These are phyloP conservation scores for Strigomonas culicis DNA, from an alignment of 208 protist genomes.

Conservation along the genomic window DNA sequence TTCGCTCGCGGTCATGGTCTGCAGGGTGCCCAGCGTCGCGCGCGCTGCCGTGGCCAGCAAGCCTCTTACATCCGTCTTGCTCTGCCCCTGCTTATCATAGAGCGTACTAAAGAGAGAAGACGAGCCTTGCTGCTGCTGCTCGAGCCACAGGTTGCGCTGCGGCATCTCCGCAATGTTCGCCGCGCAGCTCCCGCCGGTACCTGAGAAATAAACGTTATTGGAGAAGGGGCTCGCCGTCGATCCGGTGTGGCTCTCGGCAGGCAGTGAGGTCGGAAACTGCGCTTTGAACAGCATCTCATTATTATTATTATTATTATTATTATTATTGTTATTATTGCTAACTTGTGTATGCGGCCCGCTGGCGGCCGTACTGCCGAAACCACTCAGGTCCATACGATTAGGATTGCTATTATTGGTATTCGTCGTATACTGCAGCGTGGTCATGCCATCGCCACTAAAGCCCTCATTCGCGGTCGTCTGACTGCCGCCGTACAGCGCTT, in stretches of 20 bases:
- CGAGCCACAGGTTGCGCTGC: conserved; percentile 36
- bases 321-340: conserved; percentile 2
- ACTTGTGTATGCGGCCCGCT: background rate
- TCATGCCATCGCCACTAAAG: background rate
- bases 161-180: conserved; percentile 41
- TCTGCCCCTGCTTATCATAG: no score
- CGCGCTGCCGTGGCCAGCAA: no score
- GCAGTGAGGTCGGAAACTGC: no score
- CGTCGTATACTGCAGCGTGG: background rate
- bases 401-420: background rate
- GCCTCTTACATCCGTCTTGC: no score
- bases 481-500: conserved; percentile 32
- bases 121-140: conserved; percentile 26
- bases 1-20: no score
- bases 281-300: conserved; percentile 1
- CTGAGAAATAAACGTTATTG: background rate
- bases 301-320: conserved; percentile 9
- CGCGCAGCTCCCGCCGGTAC: conserved; percentile 3
- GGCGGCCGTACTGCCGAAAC: background rate
- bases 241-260: no score
- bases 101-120: no score
- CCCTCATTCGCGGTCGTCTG: background rate
- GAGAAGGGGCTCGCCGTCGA: no score
- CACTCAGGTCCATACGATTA: conserved; percentile 3
- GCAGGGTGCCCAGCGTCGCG: no score